Base-by-base conservation (phyloP, 441 rosid species). In the Eutrema salsugineum region DNA sequence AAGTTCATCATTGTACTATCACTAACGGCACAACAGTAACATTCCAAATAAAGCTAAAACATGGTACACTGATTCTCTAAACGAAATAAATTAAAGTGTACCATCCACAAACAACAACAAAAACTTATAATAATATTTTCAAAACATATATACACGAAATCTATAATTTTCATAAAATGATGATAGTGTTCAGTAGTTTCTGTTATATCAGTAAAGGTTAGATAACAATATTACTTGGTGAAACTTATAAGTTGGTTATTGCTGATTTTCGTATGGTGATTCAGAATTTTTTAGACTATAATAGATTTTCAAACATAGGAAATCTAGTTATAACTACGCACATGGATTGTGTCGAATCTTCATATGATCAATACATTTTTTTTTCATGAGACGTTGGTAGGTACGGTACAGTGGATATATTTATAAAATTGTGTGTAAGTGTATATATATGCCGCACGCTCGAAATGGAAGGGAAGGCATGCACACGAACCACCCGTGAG, bases 401-500 rank as follows among this genome's bases (percentile, higher is more conserved):
- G 74, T 68, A 62, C 28, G 63, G 38, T 32, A 62, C 70, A 75
- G 24, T 40, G 36, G 36, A 1, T 55, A 43, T 42, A 55, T 53
- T 20, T 11, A 43, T 50, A 39, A 42, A 47, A 42, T 57, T 57
- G 53, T 57, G 66, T 59, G 22, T 38, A 40, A 10, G 6, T 56
- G 24, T 61, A 5, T 53, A 38, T 74, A 60, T 63, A 63, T 49
- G 12, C 9, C 74, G 33, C 66, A 68, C 75, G 74, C 10, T 28
- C 66, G 54, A 51, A 32, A n/a, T 20, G 24, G 33, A 68, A 55
- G 27, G 22, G 42, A 43, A 74, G n/a, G 42, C n/a, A 64, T 57
- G 71, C 38, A 73, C 72, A 73, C 72, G 68, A 66, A 30, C 38
- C 62, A 75, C 69, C 73, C 73, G 70, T 68, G 58, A 61, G 73